Evolutionary conservation across 345 rosid genomes (phyloP).

Genomic region (Ceriops zippeliana): DNA sequence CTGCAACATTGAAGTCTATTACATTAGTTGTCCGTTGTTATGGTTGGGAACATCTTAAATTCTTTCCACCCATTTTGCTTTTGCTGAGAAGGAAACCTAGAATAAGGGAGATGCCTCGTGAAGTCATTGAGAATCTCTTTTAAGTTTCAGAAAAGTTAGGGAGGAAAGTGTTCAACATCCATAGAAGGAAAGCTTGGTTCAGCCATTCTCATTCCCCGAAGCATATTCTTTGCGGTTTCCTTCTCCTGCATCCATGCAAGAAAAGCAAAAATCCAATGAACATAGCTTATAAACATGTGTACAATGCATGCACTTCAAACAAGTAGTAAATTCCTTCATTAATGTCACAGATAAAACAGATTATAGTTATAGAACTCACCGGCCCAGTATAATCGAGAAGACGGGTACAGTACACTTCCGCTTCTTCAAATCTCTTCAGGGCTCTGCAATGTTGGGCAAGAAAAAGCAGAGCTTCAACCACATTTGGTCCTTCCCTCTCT

Average conservation of each 20-base stretch:
- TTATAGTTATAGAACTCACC: constrained; percentile 38
- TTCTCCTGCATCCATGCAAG: constrained; percentile 60
- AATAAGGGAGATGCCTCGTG: background rate
- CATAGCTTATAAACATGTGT: constrained; percentile 4
- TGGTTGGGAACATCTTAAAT: background rate
- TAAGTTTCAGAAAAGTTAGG: constrained; percentile 26
- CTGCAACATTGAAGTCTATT: background rate
- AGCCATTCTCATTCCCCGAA: constrained; percentile 61
- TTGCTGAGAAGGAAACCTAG: background rate
- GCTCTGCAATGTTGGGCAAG: constrained; percentile 71
- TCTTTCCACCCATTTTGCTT: background rate
- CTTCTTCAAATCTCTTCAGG: constrained; percentile 74
- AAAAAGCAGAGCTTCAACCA: constrained; percentile 81
- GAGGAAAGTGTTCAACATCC: constrained; percentile 74
- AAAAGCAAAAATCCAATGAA: constrained; percentile 4
- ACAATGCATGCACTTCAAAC: background rate
- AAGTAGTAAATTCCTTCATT: background rate
- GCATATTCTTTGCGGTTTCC: constrained; percentile 80
- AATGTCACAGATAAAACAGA: background rate
- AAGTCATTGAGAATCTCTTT: background rate
- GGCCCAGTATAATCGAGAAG: constrained; percentile 92
- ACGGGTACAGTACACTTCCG: constrained; percentile 92
- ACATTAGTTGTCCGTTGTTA: background rate
- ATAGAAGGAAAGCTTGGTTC: constrained; percentile 61
- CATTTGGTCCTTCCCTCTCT: constrained; percentile 88